Evolutionary conservation across 805 yeast genomes (phyloP), one percentile per base, ranked within the genome.

Genomic region (Schwanniomyces pseudopolymorphus): DNA sequence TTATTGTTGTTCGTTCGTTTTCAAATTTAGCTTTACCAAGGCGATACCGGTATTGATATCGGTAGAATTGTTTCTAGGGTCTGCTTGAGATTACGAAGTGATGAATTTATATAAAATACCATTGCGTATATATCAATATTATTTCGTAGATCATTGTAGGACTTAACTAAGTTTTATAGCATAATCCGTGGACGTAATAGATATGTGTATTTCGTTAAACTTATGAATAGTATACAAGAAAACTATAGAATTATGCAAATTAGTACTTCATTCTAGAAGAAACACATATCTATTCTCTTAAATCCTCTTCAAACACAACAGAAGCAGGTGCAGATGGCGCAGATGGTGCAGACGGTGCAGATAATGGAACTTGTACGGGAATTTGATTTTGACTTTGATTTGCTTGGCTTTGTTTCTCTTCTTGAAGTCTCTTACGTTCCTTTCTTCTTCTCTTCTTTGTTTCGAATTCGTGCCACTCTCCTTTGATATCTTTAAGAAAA

Each of bases 391-490:
- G 36, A n/a, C 40, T 24, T 14, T 19, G 43, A 26, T 21, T 17
- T 11, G 16, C 42, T 14, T 39, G 39, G 33, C 22, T 39, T 39
- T 40, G 33, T 39, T 58, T 60, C 40, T 55, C 66, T 25, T 69
- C 75, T 47, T 68, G 71, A 22, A 65, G 38, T 46, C 72, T 53
- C 49, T 71, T 70, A 26, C 77, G 57, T 52, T 74, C 79, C 49
- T 72, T 70, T 48, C 85, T 69, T 51, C 88, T 73, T 56, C 86
- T 79, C 68, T 83, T 85, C 64, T 92, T 90, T 2, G 96, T 94
- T 59, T 92, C 99, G 64, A 86, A 92, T 61, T 92, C 99, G 61
- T 92, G 99, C 94, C 97, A 92, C 64, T 95, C 98, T 3, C 94
- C 95, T 45, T 74, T 71, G 24, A 83, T 65, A n/a, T 74, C 73